phyloP scores from a whole-genome alignment of 805 yeast species.

The Myxozyma mucilagina region DNA sequence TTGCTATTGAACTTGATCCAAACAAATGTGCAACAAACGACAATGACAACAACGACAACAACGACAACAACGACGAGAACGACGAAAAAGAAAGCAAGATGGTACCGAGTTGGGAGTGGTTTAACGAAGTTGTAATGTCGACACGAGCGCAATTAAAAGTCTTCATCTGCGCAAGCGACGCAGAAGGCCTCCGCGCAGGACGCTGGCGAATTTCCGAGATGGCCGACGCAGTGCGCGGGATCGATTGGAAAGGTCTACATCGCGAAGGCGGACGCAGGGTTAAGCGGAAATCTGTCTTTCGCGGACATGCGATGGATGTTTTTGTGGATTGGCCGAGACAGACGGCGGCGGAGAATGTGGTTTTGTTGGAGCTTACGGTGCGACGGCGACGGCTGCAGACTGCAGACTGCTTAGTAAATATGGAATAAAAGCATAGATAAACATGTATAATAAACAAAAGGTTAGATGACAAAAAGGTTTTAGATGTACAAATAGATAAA shows the following conservation, averaged over 20 bases:
- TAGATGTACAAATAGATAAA: too few species aligned
- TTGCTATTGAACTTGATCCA: constrained; percentile 20
- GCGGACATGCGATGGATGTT: constrained; percentile 21
- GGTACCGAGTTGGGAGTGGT: constrained; percentile 23
- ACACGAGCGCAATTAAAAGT: constrained; percentile 15
- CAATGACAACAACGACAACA: not conserved
- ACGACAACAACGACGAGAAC: not conserved
- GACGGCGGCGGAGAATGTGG: not conserved
- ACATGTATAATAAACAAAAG: not conserved
- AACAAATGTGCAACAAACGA: not conserved
- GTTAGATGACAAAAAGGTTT: not conserved
- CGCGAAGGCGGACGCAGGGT: constrained; percentile 17
- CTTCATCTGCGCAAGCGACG: constrained; percentile 6
- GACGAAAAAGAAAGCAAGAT: not conserved
- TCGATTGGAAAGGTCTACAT: constrained; percentile 25
- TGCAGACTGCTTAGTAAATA: too few species aligned
- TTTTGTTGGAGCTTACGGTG: constrained; percentile 22
- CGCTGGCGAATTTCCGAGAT: not conserved
- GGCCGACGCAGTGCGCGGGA: constrained; percentile 9
- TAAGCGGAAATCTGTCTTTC: constrained; percentile 24
- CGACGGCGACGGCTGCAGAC: constrained; percentile 14
- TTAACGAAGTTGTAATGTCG: constrained; percentile 11
- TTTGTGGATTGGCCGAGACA: constrained; percentile 19
- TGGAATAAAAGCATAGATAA: not conserved
- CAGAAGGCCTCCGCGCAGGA: too few species aligned